Evolutionary conservation across 2,329 filamentous ascomycete species (phyloP).

Genomic region (Colletotrichum camelliae): DNA sequence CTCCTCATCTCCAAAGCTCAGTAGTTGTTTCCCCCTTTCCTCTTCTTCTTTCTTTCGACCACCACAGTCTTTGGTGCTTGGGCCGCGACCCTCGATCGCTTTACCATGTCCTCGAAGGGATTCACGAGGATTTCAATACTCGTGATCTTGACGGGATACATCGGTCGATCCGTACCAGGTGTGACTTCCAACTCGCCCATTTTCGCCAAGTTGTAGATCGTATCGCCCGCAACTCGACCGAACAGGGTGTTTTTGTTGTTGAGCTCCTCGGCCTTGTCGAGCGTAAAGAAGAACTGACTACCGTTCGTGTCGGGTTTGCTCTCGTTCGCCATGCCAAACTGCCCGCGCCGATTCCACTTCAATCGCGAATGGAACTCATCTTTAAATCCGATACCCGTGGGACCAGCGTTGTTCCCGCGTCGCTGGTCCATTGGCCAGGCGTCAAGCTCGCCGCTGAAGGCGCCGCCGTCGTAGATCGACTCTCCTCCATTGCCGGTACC

Average conservation of each 20-base stretch:
- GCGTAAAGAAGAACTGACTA: constrained; percentile 96
- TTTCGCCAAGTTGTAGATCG: constrained; percentile 93
- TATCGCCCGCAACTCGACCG: constrained; percentile 89
- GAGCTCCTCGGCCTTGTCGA: constrained; percentile 84
- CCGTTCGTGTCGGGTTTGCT: constrained; percentile 80
- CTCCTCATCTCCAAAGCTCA: constrained; percentile 80
- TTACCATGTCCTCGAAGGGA: constrained; percentile 82
- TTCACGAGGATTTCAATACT: constrained; percentile 79
- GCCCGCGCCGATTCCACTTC: constrained; percentile 88
- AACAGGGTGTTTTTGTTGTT: constrained; percentile 93
- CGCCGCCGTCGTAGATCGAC: constrained; percentile 88
- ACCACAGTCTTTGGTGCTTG: constrained; percentile 50
- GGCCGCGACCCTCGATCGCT: constrained; percentile 63
- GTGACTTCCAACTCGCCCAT: constrained; percentile 88
- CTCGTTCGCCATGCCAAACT: constrained; percentile 96
- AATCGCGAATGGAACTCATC: constrained; percentile 93
- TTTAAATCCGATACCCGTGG: constrained; percentile 65
- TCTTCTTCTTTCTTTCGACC: constrained; percentile 66
- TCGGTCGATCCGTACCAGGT: constrained; percentile 78
- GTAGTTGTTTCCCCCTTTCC: constrained; percentile 74
- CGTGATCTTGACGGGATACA: constrained; percentile 84
- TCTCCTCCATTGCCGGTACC: constrained; percentile 91
- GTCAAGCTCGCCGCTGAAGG: constrained; percentile 74
- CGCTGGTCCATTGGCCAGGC: constrained; percentile 73
- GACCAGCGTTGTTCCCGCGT: constrained; percentile 64